Evolutionary conservation across 192 early-diverging fungal species (phyloP), one percentile per base, ranked within the genome.

Genomic region (Cladochytrium replicatum): DNA sequence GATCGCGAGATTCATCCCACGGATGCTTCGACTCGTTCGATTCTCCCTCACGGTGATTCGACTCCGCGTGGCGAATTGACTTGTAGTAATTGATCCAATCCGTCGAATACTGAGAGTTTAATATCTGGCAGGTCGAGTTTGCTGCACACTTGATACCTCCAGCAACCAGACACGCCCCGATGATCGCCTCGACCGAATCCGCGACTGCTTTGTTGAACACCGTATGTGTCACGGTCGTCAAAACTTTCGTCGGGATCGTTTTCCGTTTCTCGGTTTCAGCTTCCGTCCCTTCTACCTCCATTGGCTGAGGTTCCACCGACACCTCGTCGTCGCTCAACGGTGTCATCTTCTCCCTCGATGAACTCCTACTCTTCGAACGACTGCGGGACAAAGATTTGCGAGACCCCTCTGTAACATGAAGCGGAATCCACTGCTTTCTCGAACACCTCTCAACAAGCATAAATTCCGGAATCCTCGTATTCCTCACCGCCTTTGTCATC

Each of bases 151-250:
- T 9, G 11, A 51, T 41, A 5, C 63, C 63, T 2, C 78, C 74
- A 29, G 74, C 70, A 28, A 77, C 73, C 3, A 85, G 42, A 40
- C 77, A 80, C 0, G 84, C 91, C 0, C 89, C 91, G 15, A 95
- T 57, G 4, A 85, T 64, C 0, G 91, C 80, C 55, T 95, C 91
- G 1, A 95, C 70, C 28, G 83, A 60, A 67, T 95, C 91, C 0
- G 91, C 91, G 25, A 90, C 55, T 0, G 82, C 79, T 41, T 95
- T 95, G 47, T 89, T 81, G 2, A 84, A 84, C n/a, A 92, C 66
- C 31, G 41, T 1, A 47, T 65, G 40, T 43, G 21, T 8, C n/a
- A n/a, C n/a, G n/a, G n/a, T n/a, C n/a, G n/a, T n/a, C n/a, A n/a
- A n/a, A n/a, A n/a, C n/a, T n/a, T n/a, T n/a, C n/a, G n/a, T n/a